A percentile compares a stretch with the other conserved stretches of the same genome.
phyloP scores from a whole-genome alignment of 768 basidiomycete species.

The Psilocybe subaeruginosa region DNA sequence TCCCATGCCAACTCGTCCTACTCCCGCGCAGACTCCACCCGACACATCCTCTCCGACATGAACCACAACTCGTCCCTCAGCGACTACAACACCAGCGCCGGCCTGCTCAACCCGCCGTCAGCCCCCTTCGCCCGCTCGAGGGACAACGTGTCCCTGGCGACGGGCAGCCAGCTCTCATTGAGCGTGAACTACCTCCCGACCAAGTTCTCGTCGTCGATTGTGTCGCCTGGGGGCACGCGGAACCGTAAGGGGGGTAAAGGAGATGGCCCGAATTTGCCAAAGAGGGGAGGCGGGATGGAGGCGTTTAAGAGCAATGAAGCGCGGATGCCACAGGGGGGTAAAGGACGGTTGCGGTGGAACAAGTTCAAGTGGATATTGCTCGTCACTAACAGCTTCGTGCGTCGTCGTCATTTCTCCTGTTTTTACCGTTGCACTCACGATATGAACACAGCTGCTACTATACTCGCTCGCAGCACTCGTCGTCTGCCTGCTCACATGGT shows the following conservation, averaged over 20 bases:
- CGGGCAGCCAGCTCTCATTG: conserved; percentile 58
- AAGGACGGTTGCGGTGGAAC: conserved; percentile 67
- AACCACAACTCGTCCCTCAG: conserved; percentile 22
- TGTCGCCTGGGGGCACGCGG: conserved; percentile 34
- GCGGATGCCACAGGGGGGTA: conserved; percentile 46
- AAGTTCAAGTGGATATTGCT: conserved; percentile 84
- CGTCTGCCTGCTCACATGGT: conserved; percentile 73
- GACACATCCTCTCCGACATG: conserved; percentile 45
- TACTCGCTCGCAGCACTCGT: conserved; percentile 66
- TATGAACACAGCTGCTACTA: conserved; percentile 41
- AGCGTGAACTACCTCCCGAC: conserved; percentile 77
- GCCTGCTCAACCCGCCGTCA: conserved; percentile 41
- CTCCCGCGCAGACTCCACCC: conserved; percentile 50
- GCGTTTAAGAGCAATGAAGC: conserved; percentile 56
- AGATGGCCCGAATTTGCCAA: conserved; percentile 33
- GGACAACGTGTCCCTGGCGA: conserved; percentile 23
- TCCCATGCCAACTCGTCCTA: conserved; percentile 38
- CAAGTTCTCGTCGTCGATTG: conserved; percentile 59
- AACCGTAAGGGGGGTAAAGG: conserved; percentile 22
- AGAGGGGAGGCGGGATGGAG: conserved; percentile 71
- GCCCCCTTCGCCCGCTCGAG: conserved; percentile 36
- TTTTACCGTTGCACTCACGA: background rate
- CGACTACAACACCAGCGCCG: conserved; percentile 25
- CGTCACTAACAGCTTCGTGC: conserved; percentile 55
- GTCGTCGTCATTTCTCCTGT: conserved; percentile 11